Evolutionary conservation across 192 early-diverging fungal species (phyloP).

Genomic region (Lunasporangiospora selenospora): DNA sequence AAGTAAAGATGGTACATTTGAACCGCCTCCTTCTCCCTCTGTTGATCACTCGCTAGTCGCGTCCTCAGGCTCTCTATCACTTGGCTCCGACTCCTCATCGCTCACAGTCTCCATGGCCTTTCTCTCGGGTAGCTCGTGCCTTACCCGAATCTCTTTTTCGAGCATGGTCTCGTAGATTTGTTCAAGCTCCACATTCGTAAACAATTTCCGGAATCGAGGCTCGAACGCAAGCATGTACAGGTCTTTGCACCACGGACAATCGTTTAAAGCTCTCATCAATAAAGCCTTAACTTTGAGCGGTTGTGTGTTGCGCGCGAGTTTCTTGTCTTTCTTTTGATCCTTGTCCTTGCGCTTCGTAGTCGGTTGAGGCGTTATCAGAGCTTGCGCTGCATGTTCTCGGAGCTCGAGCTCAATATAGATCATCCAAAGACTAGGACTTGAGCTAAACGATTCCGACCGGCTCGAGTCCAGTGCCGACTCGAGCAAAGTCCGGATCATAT

Average conservation of each 20-base stretch:
- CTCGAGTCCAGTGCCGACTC: conserved; percentile 33
- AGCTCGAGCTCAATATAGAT: conserved; percentile 44
- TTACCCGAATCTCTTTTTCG: conserved; percentile 37
- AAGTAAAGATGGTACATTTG: too few species aligned
- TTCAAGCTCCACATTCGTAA: conserved; percentile 32
- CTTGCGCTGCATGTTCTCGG: conserved; percentile 19
- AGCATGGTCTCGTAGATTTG: conserved; percentile 43
- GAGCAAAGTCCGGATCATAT: conserved; percentile 27
- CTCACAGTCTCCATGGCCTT: not conserved
- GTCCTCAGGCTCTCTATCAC: too few species aligned
- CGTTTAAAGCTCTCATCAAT: conserved; percentile 26
- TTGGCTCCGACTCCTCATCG: too few species aligned
- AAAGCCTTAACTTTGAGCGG: conserved; percentile 22
- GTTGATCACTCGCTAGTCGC: too few species aligned
- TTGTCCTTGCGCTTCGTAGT: not conserved
- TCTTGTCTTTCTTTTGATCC: not conserved
- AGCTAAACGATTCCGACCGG: conserved; percentile 15
- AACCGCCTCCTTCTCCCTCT: too few species aligned
- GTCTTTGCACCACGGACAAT: conserved; percentile 47
- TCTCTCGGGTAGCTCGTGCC: conserved; percentile 28
- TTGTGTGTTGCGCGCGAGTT: not conserved
- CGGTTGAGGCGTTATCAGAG: too few species aligned
- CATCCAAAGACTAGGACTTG: conserved; percentile 38
- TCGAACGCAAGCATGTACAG: conserved; percentile 41
- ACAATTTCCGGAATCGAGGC: conserved; percentile 19